phyloP scores from a whole-genome alignment of 2,329 filamentous ascomycete species.

The Rhytidhysteron rufulum region DNA sequence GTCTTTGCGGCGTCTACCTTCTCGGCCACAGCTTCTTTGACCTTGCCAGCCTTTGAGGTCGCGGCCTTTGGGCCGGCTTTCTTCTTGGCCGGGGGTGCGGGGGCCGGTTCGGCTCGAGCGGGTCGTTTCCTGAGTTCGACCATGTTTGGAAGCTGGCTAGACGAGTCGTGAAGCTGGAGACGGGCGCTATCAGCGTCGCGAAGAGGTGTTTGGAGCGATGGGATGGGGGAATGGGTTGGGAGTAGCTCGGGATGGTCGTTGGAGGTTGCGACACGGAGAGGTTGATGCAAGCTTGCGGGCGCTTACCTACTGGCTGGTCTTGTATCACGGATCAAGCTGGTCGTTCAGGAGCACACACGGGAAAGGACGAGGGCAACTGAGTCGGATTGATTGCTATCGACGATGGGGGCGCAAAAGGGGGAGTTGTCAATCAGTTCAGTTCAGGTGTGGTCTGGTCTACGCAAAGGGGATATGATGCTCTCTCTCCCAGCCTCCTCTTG shows the following conservation, averaged over 20 bases:
- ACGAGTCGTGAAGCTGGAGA: slow-evolving; percentile 20
- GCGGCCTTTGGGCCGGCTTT: slow-evolving; percentile 39
- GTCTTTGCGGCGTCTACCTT: slow-evolving; percentile 30
- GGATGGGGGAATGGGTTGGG: slow-evolving; percentile 5
- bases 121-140: slow-evolving; percentile 63
- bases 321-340: slow-evolving; percentile 9
- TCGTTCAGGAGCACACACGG: neutral
- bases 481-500: slow-evolving; percentile 30
- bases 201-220: slow-evolving; percentile 9
- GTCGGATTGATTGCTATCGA: neutral
- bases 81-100: slow-evolving; percentile 46
- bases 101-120: slow-evolving; percentile 49
- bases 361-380: no score
- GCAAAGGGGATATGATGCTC: no score
- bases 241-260: slow-evolving; percentile 9
- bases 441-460: slow-evolving; percentile 4
- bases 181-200: slow-evolving; percentile 21
- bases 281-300: slow-evolving; percentile 8
- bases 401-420: neutral
- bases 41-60: slow-evolving; percentile 26
- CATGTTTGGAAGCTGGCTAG: slow-evolving; percentile 28
- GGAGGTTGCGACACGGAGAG: slow-evolving; percentile 9
- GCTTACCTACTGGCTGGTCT: slow-evolving; percentile 11
- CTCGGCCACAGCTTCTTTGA: slow-evolving; percentile 27
- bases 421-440: slow-evolving; percentile 5